A percentile compares a stretch with the other conserved stretches of the same genome.
Conservation (phyloP, 805 yeast genomes). For the Lachancea sp. region DNA sequence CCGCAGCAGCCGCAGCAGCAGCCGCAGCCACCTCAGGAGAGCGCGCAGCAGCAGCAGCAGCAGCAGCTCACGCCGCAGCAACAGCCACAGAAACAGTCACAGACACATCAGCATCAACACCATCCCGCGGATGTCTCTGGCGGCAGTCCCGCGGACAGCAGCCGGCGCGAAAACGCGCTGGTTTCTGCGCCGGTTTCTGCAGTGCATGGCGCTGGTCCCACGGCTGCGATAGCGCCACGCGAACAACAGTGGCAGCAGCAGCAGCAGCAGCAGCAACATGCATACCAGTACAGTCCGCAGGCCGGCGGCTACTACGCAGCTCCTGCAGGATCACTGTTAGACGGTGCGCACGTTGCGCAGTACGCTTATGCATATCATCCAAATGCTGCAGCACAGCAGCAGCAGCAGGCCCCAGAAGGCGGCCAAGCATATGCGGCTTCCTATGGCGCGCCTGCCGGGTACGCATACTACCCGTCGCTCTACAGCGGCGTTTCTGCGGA, state of each 20-base stretch:
- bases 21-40: background rate
- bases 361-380: slow-evolving; percentile 6
- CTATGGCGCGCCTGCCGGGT: slow-evolving; percentile 4
- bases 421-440: background rate
- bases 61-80: slow-evolving; percentile 4
- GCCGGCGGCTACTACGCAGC: slow-evolving; percentile 5
- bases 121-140: background rate
- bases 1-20: slow-evolving; percentile 4
- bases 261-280: slow-evolving; percentile 9
- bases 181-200: background rate
- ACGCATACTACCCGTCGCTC: slow-evolving; percentile 4
- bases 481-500: slow-evolving; percentile 4
- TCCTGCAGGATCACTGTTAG: slow-evolving; percentile 3
- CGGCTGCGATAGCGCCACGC: background rate
- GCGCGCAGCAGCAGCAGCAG: slow-evolving; percentile 1
- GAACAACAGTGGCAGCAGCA: background rate
- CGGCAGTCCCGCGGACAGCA: background rate
- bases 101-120: background rate
- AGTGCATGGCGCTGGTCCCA: background rate
- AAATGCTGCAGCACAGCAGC: slow-evolving; percentile 6
- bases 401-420: slow-evolving; percentile 8
- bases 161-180: background rate
- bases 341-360: slow-evolving; percentile 6
- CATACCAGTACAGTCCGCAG: slow-evolving; percentile 9
- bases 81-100: background rate